Evolutionary conservation across 768 basidiomycete genomes (phyloP).

Genomic region (Nevesoporus exiguus): DNA sequence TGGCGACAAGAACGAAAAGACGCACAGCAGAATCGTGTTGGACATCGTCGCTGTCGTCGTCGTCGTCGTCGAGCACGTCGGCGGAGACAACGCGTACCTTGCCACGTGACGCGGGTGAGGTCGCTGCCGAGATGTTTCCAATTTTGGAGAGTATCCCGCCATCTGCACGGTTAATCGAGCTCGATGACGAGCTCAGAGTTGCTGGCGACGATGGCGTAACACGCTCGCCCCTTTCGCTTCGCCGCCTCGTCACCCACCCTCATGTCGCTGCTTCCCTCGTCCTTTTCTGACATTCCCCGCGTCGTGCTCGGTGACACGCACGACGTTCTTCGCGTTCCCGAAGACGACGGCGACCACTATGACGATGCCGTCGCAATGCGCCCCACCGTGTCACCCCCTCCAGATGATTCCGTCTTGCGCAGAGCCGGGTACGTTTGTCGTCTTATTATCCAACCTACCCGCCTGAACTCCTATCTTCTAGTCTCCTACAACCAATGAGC

Average conservation of each 20-base stretch:
- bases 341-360: not conserved
- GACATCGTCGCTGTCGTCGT: constrained; percentile 39
- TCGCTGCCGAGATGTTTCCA: constrained; percentile 5
- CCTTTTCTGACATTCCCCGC: not conserved
- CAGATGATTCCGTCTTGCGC: constrained; percentile 42
- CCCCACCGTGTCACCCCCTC: constrained; percentile 24
- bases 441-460: not conserved
- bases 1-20: not conserved
- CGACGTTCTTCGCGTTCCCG: not conserved
- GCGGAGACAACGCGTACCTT: not conserved
- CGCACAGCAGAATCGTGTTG: constrained; percentile 51
- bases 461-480: constrained; percentile 22
- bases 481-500: constrained; percentile 56
- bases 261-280: constrained; percentile 9
- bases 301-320: not conserved
- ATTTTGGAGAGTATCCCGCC: not conserved
- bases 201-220: constrained; percentile 4
- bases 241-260: not conserved
- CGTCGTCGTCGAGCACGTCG: constrained; percentile 12
- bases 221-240: not conserved
- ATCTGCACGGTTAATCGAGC: not conserved
- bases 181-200: not conserved
- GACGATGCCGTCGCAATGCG: constrained; percentile 14
- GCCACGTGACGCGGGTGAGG: constrained; percentile 15
- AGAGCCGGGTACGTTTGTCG: constrained; percentile 49